Evolutionary conservation across 169 alveolate genomes (phyloP).

Genomic region (Cryptosporidium bovis): DNA sequence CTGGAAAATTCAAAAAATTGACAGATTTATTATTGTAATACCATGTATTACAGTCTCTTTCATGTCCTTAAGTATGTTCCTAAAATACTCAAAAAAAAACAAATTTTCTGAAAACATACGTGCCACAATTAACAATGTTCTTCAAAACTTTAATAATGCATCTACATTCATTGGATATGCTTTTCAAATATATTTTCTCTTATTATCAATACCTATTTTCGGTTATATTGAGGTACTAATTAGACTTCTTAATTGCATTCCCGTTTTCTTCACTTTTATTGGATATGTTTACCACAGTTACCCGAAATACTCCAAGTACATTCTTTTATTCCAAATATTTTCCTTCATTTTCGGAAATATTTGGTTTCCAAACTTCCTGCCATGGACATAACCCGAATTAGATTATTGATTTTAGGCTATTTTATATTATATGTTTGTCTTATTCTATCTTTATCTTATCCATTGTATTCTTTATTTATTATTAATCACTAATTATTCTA

Average conservation of each 20-base stretch:
- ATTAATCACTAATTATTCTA: too few relatives aligned
- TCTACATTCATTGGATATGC: slow-evolving; percentile 27
- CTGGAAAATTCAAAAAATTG: slow-evolving; percentile 56
- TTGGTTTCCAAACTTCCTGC: slow-evolving; percentile 65
- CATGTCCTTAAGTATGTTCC: neutral
- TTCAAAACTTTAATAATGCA: neutral
- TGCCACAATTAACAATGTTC: too few relatives aligned
- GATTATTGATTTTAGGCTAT: too few relatives aligned
- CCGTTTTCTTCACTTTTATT: slow-evolving; percentile 27
- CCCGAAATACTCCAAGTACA: neutral
- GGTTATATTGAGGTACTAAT: slow-evolving; percentile 48
- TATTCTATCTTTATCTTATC: too few relatives aligned
- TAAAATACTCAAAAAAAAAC: neutral
- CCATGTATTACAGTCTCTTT: neutral
- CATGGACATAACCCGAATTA: slow-evolving; percentile 26
- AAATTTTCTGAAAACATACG: neutral
- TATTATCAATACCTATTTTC: neutral
- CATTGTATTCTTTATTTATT: too few relatives aligned
- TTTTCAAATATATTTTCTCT: slow-evolving; percentile 47
- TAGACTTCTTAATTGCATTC: slow-evolving; percentile 46
- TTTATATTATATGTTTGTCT: too few relatives aligned
- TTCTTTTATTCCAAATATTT: slow-evolving; percentile 48
- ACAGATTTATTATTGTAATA: slow-evolving; percentile 21
- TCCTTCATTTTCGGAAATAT: slow-evolving; percentile 61
- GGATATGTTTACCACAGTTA: slow-evolving; percentile 24